A percentile compares a stretch with the other conserved stretches of the same genome.
Evolutionary conservation across 495 filamentous ascomycete genomes (phyloP).

Genomic region (Penicillium paradoxum): DNA sequence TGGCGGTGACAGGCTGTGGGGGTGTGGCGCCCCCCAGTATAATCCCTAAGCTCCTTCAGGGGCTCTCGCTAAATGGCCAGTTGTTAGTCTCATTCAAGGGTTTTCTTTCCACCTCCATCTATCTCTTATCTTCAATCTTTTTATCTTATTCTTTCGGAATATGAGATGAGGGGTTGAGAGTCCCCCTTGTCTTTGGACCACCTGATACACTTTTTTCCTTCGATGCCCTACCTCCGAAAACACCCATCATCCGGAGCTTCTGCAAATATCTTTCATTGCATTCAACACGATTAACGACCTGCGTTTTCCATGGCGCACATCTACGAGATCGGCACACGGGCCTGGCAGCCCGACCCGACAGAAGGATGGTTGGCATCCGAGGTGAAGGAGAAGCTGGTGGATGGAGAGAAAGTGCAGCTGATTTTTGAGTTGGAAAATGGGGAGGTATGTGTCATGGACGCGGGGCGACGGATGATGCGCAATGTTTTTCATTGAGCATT

Average conservation of each 20-base stretch:
- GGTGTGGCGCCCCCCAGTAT: conserved; percentile 36
- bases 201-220: conserved; percentile 1
- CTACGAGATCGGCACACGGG: conserved; percentile 95
- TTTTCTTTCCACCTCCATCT: conserved; percentile 13
- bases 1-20: conserved; percentile 32
- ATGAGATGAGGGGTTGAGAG: conserved; percentile 30
- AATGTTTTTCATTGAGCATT: not conserved
- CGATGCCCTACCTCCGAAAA: not conserved
- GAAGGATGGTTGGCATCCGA: conserved; percentile 98
- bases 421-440: conserved; percentile 86
- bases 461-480: not conserved
- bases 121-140: conserved; percentile 3
- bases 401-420: conserved; percentile 81
- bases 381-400: conserved; percentile 77
- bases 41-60: conserved; percentile 38
- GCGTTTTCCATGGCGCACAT: conserved; percentile 66
- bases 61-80: conserved; percentile 41
- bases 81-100: conserved; percentile 28
- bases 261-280: conserved; percentile 3
- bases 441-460: conserved; percentile 61
- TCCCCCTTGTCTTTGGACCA: conserved; percentile 29
- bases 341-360: conserved; percentile 92
- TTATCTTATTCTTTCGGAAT: conserved; percentile 18
- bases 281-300: conserved; percentile 8
- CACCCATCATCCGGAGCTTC: not conserved